Base-by-base conservation (phyloP, 2,329 filamentous ascomycete genomes). In the Penicillium sp. region DNA sequence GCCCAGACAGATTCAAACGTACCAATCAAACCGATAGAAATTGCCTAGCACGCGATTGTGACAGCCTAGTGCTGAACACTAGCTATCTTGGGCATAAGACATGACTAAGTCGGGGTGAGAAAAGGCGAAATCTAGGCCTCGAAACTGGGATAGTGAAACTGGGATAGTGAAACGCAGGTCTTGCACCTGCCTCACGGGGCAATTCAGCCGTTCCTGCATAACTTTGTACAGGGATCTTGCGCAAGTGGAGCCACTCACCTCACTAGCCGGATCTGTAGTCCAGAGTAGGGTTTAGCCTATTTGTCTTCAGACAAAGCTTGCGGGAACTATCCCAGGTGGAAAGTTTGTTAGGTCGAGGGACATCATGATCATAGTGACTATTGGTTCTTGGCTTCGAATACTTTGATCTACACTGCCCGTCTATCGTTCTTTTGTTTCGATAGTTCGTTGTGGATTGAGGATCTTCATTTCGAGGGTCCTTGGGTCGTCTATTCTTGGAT, bases 171-270 rank as follows among this genome's bases (percentile, higher is more conserved):
- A 44, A 40, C 46, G 18, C 11, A 18, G 11, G 22, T 7, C 23
- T 20, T 3, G 18, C 24, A 36, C 16, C 32, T 36, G 6, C 26
- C 34, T 26, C 16, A 36, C 31, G 6, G 22, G 42, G 28, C 13
- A 34, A 28, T 8, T 22, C 14, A n/a, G 27, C 42, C 42, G 36
- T 45, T 45, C 36, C 42, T 45, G 42, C 42, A 45, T 40, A 18
- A 24, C 37, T 24, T 7, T 40, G 37, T 24, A 14, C 24, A 27
- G 11, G 6, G 20, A 24, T 10, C 11, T n/a, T 39, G 37, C 37
- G 37, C 20, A 26, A 40, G 37, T 24, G 20, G 11, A 14, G 35
- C 35, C 35, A 37, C 6, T 6, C 2, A 2, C 14, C n/a, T 11
- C 35, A 20, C 35, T 24, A 37, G 35, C 22, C 22, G 18, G 11